Evolutionary conservation across 2,329 filamentous ascomycete genomes (phyloP).

Genomic region (Penicillium sp.): DNA sequence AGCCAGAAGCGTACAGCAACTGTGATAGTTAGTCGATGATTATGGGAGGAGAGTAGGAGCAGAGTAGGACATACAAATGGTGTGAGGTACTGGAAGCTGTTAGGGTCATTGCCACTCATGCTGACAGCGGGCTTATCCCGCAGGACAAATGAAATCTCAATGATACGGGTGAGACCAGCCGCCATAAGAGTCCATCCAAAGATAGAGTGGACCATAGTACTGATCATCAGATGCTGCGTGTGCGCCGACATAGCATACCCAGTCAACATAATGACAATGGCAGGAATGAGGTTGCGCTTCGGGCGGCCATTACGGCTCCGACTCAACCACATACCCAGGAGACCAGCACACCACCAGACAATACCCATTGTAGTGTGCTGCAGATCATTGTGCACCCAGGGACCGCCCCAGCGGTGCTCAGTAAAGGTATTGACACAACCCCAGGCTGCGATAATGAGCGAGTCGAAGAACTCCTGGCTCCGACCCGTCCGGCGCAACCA

Average conservation of each 20-base stretch:
- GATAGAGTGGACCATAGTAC: slow-evolving; percentile 78
- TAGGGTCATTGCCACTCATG: slow-evolving; percentile 64
- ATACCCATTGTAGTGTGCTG: slow-evolving; percentile 99
- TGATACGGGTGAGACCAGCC: slow-evolving; percentile 74
- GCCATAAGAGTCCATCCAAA: slow-evolving; percentile 97
- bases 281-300: slow-evolving; percentile 88
- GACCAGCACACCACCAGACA: slow-evolving; percentile 92
- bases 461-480: slow-evolving; percentile 97
- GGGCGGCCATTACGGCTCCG: slow-evolving; percentile 75
- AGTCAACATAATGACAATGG: slow-evolving; percentile 83
- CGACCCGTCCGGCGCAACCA: slow-evolving; percentile 79
- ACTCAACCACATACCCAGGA: slow-evolving; percentile 89
- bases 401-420: slow-evolving; percentile 85
- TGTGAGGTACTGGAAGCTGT: slow-evolving; percentile 67
- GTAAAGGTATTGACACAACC: slow-evolving; percentile 98
- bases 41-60: not conserved
- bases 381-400: slow-evolving; percentile 89
- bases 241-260: slow-evolving; percentile 95
- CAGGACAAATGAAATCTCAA: slow-evolving; percentile 87
- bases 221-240: slow-evolving; percentile 76
- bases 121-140: slow-evolving; percentile 63
- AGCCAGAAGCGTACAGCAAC: slow-evolving; percentile 87
- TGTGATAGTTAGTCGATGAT: slow-evolving; percentile 39
- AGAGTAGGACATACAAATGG: slow-evolving; percentile 57
- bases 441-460: slow-evolving; percentile 84